A percentile compares a stretch with the other conserved stretches of the same genome.
These are phyloP conservation scores for Abelmoschus esculentus DNA, from an alignment of 345 rosid species.

Conservation along the genomic window DNA sequence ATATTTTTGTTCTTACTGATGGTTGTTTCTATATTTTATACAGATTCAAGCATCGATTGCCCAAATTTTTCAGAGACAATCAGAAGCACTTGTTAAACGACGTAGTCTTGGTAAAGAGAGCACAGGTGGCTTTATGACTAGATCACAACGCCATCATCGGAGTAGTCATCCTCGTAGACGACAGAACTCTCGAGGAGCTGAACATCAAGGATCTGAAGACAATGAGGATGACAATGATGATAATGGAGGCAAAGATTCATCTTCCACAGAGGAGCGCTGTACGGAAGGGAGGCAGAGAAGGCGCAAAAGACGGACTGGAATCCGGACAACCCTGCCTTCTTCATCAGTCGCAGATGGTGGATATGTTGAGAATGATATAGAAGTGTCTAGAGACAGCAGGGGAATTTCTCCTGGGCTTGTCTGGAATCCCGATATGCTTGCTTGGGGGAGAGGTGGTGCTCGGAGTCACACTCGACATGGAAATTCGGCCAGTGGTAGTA, in stretches of 20 bases:
- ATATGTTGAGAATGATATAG: slow-evolving; percentile 42
- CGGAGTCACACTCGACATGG: slow-evolving; percentile 83
- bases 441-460: slow-evolving; percentile 90
- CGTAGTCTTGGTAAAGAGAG: slow-evolving; percentile 54
- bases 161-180: slow-evolving; percentile 45
- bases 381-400: slow-evolving; percentile 46
- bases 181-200: slow-evolving; percentile 46
- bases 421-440: slow-evolving; percentile 68
- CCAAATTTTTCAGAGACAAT: too few species aligned
- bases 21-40: slow-evolving; percentile 17
- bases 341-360: slow-evolving; percentile 52
- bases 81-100: slow-evolving; percentile 67
- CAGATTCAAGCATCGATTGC: slow-evolving; percentile 97
- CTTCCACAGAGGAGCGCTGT: slow-evolving; percentile 63
- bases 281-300: slow-evolving; percentile 43
- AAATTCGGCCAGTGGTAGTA: slow-evolving; percentile 37
- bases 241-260: slow-evolving; percentile 56
- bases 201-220: slow-evolving; percentile 58
- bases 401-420: slow-evolving; percentile 67
- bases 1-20: background rate
- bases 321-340: slow-evolving; percentile 45
- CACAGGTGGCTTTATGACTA: slow-evolving; percentile 23
- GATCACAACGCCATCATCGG: slow-evolving; percentile 50
- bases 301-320: slow-evolving; percentile 41
- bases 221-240: slow-evolving; percentile 62